A percentile compares a stretch with the other conserved stretches of the same genome.
Conservation (phyloP, 148 eudicot genomes). For the Vaccinium myrtillus region DNA sequence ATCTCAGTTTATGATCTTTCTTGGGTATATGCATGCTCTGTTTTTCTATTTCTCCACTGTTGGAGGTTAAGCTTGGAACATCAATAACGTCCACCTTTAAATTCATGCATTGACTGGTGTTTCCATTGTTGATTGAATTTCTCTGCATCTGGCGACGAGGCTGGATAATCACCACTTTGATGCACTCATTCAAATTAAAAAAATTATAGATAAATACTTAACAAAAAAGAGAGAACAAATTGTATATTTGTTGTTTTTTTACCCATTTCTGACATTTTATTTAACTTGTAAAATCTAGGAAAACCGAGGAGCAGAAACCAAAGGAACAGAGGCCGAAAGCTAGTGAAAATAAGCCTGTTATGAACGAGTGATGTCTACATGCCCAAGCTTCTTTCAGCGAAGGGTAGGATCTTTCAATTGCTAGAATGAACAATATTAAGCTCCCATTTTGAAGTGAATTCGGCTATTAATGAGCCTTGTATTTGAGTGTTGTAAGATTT, state of each 20-base stretch:
- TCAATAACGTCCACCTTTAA: background rate
- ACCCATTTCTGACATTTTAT: background rate
- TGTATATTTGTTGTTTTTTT: background rate
- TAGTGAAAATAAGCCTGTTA: constrained; percentile 91
- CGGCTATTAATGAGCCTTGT: constrained; percentile 1
- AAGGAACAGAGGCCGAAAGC: constrained; percentile 86
- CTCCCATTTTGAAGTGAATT: constrained; percentile 2
- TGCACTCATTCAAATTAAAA: background rate
- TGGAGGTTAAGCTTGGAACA: background rate
- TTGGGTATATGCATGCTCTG: background rate
- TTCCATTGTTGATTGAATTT: background rate
- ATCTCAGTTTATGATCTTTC: background rate
- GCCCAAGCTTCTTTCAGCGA: background rate
- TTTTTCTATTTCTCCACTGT: background rate
- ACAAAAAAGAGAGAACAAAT: background rate
- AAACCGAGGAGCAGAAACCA: constrained; percentile 88
- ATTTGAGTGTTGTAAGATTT: background rate
- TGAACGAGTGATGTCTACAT: constrained; percentile 55
- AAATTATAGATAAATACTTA: background rate
- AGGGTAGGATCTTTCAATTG: background rate
- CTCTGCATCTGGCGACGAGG: background rate
- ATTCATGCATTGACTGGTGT: background rate
- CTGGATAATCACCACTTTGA: background rate
- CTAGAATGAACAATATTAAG: background rate
- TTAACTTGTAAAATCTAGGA: constrained; percentile 47